These are phyloP conservation scores for Ophiorrhiza pumila DNA, from an alignment of 257 asterid species.

Conservation along the genomic window DNA sequence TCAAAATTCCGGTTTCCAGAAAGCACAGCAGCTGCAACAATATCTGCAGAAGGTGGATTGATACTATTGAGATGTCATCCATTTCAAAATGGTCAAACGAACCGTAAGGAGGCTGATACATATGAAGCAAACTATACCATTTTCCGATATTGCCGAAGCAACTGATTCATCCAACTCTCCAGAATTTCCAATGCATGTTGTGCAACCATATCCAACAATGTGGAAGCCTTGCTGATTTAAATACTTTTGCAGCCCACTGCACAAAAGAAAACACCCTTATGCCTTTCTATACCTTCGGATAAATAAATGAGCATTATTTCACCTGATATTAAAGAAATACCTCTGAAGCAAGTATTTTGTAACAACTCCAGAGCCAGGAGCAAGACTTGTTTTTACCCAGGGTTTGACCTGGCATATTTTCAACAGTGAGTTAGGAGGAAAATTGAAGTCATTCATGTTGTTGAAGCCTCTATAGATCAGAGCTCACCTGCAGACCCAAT, in stretches of 20 bases:
- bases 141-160: conserved; percentile 77
- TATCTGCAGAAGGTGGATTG: conserved; percentile 43
- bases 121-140: conserved; percentile 39
- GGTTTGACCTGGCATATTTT: conserved; percentile 71
- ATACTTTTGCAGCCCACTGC: conserved; percentile 81
- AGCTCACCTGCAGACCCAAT: conserved; percentile 71
- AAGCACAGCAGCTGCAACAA: conserved; percentile 95
- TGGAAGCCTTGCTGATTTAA: conserved; percentile 87
- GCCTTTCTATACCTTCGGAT: background rate
- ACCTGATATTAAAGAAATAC: conserved; percentile 32
- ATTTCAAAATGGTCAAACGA: too few relatives aligned
- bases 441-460: conserved; percentile 12
- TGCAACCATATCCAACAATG: conserved; percentile 93
- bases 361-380: conserved; percentile 96
- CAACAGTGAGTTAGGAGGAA: conserved; percentile 17
- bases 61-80: conserved; percentile 14
- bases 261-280: conserved; percentile 17
- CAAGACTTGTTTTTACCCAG: conserved; percentile 98
- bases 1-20: conserved; percentile 94
- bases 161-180: conserved; percentile 90
- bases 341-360: conserved; percentile 77
- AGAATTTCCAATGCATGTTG: conserved; percentile 94
- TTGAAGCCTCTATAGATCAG: conserved; percentile 6
- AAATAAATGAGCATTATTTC: conserved; percentile 5
- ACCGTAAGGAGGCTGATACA: background rate